Percentiles rank a stretch among this genome's conserved stretches.
Conservation (phyloP, 1,284 basidiomycete genomes). For the Coniferiporia weirii region DNA sequence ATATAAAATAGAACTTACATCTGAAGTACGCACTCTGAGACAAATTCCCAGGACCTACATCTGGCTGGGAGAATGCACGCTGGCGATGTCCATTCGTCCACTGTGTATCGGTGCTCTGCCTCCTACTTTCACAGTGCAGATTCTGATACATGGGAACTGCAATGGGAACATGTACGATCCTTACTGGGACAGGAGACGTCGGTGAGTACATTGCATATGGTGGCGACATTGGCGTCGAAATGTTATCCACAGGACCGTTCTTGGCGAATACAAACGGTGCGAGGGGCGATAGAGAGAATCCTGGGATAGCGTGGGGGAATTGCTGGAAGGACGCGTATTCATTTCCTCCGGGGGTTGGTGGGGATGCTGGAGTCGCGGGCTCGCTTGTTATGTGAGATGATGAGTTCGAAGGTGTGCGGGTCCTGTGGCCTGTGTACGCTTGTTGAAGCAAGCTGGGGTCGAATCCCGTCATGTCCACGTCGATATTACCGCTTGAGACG, state of each 20-base stretch:
- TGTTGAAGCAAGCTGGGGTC: neutral
- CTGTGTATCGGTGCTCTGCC: neutral
- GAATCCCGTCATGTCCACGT: neutral
- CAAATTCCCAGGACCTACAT: neutral
- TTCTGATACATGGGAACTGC: conserved; percentile 12
- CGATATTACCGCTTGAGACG: neutral
- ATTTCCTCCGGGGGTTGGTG: neutral
- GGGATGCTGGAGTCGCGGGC: conserved; percentile 4
- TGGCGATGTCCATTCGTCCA: neutral
- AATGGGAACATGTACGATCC: conserved; percentile 14
- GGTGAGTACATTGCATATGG: conserved; percentile 11
- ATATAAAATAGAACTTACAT: neutral
- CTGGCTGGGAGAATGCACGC: neutral
- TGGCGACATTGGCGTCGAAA: neutral
- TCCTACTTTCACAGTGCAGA: neutral
- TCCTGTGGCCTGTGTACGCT: neutral
- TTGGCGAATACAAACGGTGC: neutral
- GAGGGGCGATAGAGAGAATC: neutral
- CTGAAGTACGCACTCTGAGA: conserved; percentile 2
- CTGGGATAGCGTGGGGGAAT: neutral
- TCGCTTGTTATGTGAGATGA: neutral
- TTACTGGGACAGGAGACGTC: conserved; percentile 1
- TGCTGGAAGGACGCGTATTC: neutral
- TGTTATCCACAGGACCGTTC: neutral
- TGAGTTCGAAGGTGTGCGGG: conserved; percentile 8